Evolutionary conservation across 768 basidiomycete genomes (phyloP).

Genomic region (Phylloporus arenicola): DNA sequence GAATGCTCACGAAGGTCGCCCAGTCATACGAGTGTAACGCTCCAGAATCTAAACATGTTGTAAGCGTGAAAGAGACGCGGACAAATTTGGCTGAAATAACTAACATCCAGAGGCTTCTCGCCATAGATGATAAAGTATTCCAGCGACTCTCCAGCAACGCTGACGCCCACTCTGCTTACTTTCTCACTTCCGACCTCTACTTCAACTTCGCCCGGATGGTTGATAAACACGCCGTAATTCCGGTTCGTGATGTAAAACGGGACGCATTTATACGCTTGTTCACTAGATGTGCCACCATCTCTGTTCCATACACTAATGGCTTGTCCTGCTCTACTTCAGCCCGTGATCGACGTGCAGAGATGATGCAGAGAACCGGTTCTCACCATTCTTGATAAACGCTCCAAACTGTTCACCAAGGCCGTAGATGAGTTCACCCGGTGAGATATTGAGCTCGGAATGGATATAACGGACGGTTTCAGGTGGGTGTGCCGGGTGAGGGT

Average conservation of each 20-base stretch:
- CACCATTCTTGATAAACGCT: slow-evolving; percentile 71
- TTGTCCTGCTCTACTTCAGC: slow-evolving; percentile 38
- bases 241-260: slow-evolving; percentile 68
- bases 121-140: slow-evolving; percentile 74
- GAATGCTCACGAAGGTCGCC: slow-evolving; percentile 13
- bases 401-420: slow-evolving; percentile 75
- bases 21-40: slow-evolving; percentile 19
- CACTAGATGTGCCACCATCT: slow-evolving; percentile 69
- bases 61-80: neutral
- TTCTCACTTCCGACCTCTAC: slow-evolving; percentile 67
- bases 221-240: slow-evolving; percentile 72
- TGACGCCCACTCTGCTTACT: slow-evolving; percentile 58
- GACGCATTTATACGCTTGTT: slow-evolving; percentile 62
- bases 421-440: slow-evolving; percentile 68
- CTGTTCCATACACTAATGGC: slow-evolving; percentile 64
- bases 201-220: slow-evolving; percentile 72
- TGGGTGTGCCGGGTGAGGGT: slow-evolving; percentile 42
- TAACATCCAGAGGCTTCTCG: slow-evolving; percentile 53
- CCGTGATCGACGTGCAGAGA: slow-evolving; percentile 16
- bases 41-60: slow-evolving; percentile 11
- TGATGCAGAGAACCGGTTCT: slow-evolving; percentile 21
- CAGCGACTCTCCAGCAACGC: slow-evolving; percentile 55
- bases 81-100: neutral
- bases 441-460: slow-evolving; percentile 55
- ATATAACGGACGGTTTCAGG: slow-evolving; percentile 45